These are phyloP conservation scores for Citeromyces hawaiiensis DNA, from an alignment of 1,139 yeast genomes.

Conservation along the genomic window DNA sequence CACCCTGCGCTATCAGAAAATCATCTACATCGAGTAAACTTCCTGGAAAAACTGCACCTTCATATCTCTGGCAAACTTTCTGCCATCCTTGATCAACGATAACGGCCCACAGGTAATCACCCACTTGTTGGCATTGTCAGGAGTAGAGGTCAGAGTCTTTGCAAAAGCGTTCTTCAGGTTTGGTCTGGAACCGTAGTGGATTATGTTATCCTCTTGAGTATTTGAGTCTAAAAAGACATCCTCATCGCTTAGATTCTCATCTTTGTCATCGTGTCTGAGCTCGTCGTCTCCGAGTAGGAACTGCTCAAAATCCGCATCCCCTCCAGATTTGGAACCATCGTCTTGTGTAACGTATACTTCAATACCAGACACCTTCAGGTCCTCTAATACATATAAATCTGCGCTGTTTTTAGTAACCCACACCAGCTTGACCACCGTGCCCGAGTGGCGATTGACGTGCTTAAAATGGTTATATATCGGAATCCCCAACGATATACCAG, in stretches of 20 bases:
- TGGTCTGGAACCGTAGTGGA: constrained; percentile 26
- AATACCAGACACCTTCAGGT: constrained; percentile 18
- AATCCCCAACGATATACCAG: constrained; percentile 70
- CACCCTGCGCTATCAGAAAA: too few relatives aligned
- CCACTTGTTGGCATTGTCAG: constrained; percentile 28
- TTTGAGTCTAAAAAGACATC: constrained; percentile 5
- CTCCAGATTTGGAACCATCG: constrained; percentile 5
- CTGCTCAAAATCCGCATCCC: constrained; percentile 3
- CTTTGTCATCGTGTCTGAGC: constrained; percentile 8
- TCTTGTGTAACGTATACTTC: constrained; percentile 21
- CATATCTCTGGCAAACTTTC: constrained; percentile 24
- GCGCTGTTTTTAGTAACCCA: constrained; percentile 39
- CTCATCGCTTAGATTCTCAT: constrained; percentile 2
- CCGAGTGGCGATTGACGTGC: constrained; percentile 8
- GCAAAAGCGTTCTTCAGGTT: constrained; percentile 18
- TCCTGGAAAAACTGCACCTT: constrained; percentile 32
- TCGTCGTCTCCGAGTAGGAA: constrained; percentile 1
- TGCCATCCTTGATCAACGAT: constrained; percentile 32
- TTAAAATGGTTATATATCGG: constrained; percentile 36
- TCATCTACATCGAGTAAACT: constrained; percentile 14
- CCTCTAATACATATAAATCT: constrained; percentile 28
- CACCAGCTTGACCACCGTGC: constrained; percentile 17
- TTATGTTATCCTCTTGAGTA: constrained; percentile 7
- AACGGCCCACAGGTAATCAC: constrained; percentile 65
- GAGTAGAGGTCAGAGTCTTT: constrained; percentile 15